Base-by-base conservation (phyloP, 2,329 filamentous ascomycete species). In the Stagonosporopsis cucurbitacearum region DNA sequence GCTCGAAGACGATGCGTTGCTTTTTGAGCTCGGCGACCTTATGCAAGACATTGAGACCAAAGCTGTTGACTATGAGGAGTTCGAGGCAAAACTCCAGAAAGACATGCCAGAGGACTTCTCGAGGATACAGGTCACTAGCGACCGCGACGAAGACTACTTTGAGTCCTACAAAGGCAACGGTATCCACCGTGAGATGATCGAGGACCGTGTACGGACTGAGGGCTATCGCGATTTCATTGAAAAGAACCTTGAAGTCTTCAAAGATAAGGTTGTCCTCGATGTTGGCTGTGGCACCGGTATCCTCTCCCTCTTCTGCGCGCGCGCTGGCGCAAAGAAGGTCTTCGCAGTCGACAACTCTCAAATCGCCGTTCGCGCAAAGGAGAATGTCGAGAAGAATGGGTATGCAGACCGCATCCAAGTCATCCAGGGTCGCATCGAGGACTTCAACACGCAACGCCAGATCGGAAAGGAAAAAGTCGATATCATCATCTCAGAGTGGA, bases 401-500 rank as follows among this genome's bases (percentile, higher is more conserved):
- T 85, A 96, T 33, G 83, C 85, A 23, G 81, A 88, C 66, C 82
- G 83, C 22, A 92, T 98, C 69, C 92, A 88, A 72, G 92, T 90
- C 67, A 80, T 96, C 44, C 86, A 88, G 61, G 93, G 94, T 33
- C 91, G 91, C 69, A 90, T 97, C 58, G 94, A 98, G 75, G 92
- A 97, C 64, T 90, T 96, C 59, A 51, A 82, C 78, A 53, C 82
- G 92, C 20, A 92, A 90, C 50, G 69, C 33, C 56, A 69, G 32
- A 71, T 74, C 25, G 71, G 72, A 12, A 68, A 71, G 43, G 61
- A 68, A 25, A 81, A 93, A 69, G 93, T 97, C 41, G 94, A 98
- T 77, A 89, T 98, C 69, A 96, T 98, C 71, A 88, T 98, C 58
- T 96, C 91, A 57, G 93, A 98, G 76, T 98, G 93, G 93, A 98